Conservation (phyloP, 352 stramenopile species). For the Phytophthora uliginosa region DNA sequence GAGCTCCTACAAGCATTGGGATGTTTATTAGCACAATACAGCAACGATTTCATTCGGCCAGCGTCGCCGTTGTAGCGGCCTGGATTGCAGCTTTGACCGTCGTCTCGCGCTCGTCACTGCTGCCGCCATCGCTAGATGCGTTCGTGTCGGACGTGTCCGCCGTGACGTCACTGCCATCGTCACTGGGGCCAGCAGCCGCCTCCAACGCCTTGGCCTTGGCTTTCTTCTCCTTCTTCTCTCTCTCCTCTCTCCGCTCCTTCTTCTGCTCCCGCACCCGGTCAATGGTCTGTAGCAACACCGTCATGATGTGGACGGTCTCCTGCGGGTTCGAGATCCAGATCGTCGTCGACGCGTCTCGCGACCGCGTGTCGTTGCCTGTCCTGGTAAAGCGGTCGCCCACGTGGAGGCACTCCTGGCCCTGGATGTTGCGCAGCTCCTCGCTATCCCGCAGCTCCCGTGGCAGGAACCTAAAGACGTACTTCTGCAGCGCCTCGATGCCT, state of each 20-base stretch:
- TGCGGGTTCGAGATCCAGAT: constrained; percentile 97
- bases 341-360: constrained; percentile 92
- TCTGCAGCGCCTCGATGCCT: constrained; percentile 93
- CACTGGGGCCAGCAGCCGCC: constrained; percentile 15
- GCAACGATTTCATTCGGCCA: constrained; percentile 28
- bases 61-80: constrained; percentile 52
- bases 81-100: constrained; percentile 75
- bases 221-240: constrained; percentile 32
- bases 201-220: constrained; percentile 23
- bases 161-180: constrained; percentile 37
- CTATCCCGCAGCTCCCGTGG: constrained; percentile 79
- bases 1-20: constrained; percentile 15
- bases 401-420: constrained; percentile 93
- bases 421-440: constrained; percentile 71
- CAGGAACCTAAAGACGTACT: constrained; percentile 81
- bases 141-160: constrained; percentile 24
- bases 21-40: constrained; percentile 32
- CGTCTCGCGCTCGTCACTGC: constrained; percentile 53
- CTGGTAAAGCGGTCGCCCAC: constrained; percentile 95
- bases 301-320: constrained; percentile 97
- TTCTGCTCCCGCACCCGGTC: constrained; percentile 52
- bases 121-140: constrained; percentile 34
- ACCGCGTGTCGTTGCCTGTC: constrained; percentile 96
- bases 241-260: constrained; percentile 37
- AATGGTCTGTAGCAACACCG: constrained; percentile 88